Evolutionary conservation across 495 filamentous ascomycete genomes (phyloP), one percentile per base, ranked within the genome.

Genomic region (Penicillium goetzii): DNA sequence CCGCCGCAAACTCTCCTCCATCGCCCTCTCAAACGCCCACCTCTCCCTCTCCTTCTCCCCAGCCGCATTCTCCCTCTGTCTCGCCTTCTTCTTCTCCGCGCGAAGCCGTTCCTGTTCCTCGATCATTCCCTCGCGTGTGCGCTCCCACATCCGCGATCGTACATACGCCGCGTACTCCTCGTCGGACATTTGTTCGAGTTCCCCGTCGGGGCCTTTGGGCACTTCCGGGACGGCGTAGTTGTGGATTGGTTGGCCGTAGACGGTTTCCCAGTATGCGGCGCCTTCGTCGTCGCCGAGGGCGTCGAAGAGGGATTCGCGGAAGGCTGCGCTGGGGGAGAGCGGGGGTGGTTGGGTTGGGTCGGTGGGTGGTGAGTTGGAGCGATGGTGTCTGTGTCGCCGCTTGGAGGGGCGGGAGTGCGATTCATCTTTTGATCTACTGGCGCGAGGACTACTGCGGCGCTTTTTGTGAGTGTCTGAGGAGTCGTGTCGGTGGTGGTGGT

Each of bases 221-320:
- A 72, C 61, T 2, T 73, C 68, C 0, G 81, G 79, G 0, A 74
- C 64, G 2, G 84, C 70, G 64, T 90, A 92, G 4, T 72, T 83
- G 67, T 91, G 89, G 56, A 98, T 90, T 1, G 94, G 94, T 70
- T 98, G 93, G 15, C 93, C 93, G 76, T 97, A 99, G 54, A 98
- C 92, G 36, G 86, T 84, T 72, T 97, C 89, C 95, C 95, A 99
- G 79, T 92, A 98, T 36, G 85, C 86, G 45, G 95, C 95, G 40
- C 95, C 95, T 78, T 99, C 95, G 76, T 99, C 95, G 76, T 99
- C 95, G 41, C 93, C 96, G 74, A 99, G 88, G n/a, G 95, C 95
- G 75, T 99, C 95, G 81, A 98, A 97, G 52, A 98, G 87, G n/a
- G 92, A 95, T 78, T 97, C 92, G 28, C 92, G 89, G 76, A 99